Evolutionary conservation across 169 alveolate species (phyloP), one percentile per base, ranked within the genome.

Genomic region (Cystoisospora suis): DNA sequence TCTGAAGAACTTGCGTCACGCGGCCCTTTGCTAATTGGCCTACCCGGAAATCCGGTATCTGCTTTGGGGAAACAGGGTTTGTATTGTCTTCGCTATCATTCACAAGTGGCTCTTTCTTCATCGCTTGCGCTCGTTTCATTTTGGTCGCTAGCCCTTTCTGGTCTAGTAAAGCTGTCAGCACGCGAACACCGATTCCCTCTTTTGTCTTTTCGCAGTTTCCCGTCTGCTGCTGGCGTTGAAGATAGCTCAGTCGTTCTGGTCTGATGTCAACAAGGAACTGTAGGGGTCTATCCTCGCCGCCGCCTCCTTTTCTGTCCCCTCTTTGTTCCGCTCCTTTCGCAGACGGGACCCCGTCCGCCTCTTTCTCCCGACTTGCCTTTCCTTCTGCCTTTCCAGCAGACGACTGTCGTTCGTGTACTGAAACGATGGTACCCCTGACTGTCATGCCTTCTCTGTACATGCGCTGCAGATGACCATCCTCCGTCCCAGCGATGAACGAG

Each of bases 371-470:
- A 49, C 61, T 20, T 49, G 9, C 61, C 20, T 49, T 9, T 20
- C 61, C 75, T 20, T n/a, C 75, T 9, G 32, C 83, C 3, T 20
- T 1, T n/a, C 42, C 56, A 27, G 9, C 34, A 46, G 6, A 29
- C 27, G 83, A 46, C 47, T 72, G 36, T 2, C 58, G 58, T 2
- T 72, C 56, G 53, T 40, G n/a, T 17, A 72, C 79, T 1, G 88
- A 40, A 34, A 58, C 75, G 29, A 81, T 42, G 75, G 75, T 45
- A 0, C 70, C 88, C 23, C 88, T 61, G 6, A 81, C 75, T 29
- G 88, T 81, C 75, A 56, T 49, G 79, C 88, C 88, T 58, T 81
- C 88, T 3, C 75, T 2, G 49, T 56, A 81, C 47, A 81, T 45
- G 0, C 70, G 72, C 29, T 45, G 72, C 36, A 81, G 75, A 17